Evolutionary conservation across 2,329 filamentous ascomycete genomes (phyloP).

Genomic region (Colletotrichum tamarilloi): DNA sequence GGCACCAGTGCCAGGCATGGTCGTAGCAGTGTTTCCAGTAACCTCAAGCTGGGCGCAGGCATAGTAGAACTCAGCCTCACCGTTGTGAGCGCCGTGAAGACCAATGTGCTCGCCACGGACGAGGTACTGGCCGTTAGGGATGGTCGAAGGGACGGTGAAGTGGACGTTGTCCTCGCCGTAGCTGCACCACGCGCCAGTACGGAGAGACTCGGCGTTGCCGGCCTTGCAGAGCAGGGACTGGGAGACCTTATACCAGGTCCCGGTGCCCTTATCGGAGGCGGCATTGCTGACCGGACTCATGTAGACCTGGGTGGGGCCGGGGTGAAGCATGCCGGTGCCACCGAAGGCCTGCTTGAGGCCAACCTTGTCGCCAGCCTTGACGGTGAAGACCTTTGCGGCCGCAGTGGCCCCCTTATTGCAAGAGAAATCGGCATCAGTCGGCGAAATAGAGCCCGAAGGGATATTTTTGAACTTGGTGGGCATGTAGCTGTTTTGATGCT

Average conservation of each 20-base stretch:
- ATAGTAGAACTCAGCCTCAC: conserved; percentile 53
- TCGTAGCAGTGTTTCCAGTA: conserved; percentile 33
- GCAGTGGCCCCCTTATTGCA: conserved; percentile 30
- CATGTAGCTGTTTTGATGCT: conserved; percentile 36
- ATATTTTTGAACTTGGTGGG: conserved; percentile 35
- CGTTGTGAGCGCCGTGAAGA: conserved; percentile 51
- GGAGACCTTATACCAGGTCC: conserved; percentile 43
- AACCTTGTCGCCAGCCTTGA: conserved; percentile 35
- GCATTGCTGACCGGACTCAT: conserved; percentile 36
- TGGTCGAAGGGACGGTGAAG: conserved; percentile 50
- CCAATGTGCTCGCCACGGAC: conserved; percentile 58
- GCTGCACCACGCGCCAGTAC: conserved; percentile 34
- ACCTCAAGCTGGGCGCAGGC: conserved; percentile 57
- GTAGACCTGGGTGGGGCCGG: conserved; percentile 38
- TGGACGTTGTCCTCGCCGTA: conserved; percentile 37
- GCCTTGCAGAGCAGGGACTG: conserved; percentile 34
- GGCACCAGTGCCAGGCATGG: conserved; percentile 39
- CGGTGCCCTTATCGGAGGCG: conserved; percentile 34
- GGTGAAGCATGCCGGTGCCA: conserved; percentile 36
- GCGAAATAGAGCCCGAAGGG: conserved; percentile 25
- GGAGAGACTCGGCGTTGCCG: conserved; percentile 26
- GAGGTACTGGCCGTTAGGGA: conserved; percentile 56
- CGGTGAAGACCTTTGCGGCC: conserved; percentile 26
- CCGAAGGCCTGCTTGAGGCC: conserved; percentile 34
- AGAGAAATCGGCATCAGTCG: conserved; percentile 28